Evolutionary conservation across 2,329 filamentous ascomycete species (phyloP).

Genomic region (Incumbomyces lentus): DNA sequence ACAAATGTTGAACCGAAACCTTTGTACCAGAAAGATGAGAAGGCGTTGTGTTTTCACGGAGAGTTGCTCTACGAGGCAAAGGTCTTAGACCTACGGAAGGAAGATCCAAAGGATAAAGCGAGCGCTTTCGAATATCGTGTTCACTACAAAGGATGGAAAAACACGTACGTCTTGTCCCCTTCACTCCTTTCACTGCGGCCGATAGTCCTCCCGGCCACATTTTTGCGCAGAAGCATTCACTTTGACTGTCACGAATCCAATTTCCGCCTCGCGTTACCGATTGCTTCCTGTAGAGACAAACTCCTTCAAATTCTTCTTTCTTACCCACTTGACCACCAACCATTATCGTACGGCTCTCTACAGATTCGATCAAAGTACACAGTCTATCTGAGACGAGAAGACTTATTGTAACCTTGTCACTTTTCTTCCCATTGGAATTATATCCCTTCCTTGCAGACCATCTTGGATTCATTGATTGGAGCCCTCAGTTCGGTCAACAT

Average conservation of each 20-base stretch:
- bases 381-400: no score
- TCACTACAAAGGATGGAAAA: constrained; percentile 99
- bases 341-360: no score
- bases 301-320: no score
- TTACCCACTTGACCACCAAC: no score
- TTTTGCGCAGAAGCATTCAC: not conserved
- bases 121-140: constrained; percentile 79
- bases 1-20: constrained; percentile 34
- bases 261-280: no score
- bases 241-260: not conserved
- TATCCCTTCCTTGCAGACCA: no score
- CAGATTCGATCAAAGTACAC: no score
- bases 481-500: no score
- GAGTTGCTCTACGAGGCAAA: constrained; percentile 97
- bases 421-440: no score
- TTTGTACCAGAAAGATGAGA: constrained; percentile 67
- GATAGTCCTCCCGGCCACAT: not conserved
- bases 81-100: constrained; percentile 65
- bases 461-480: no score
- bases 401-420: no score
- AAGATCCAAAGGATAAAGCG: constrained; percentile 55
- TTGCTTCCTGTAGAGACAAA: no score
- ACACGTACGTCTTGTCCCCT: constrained; percentile 49
- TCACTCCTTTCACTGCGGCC: not conserved
- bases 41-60: constrained; percentile 91